Conservation (phyloP, 371 early-diverging fungal species). For the Rhizopus stolonifer region DNA sequence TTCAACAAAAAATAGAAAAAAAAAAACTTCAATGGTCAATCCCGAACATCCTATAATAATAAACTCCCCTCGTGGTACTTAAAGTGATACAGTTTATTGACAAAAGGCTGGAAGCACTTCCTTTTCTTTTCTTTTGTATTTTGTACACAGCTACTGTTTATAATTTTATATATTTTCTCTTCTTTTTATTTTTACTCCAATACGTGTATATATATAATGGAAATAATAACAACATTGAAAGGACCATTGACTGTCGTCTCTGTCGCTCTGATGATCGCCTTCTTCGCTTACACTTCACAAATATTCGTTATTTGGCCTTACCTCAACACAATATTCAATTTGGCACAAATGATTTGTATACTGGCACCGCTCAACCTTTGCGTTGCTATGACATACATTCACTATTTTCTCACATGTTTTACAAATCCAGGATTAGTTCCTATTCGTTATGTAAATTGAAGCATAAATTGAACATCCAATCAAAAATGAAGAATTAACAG, state of each 20-base stretch:
- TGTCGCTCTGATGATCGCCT: conserved; percentile 28
- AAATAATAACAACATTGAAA: conserved; percentile 5
- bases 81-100: no score
- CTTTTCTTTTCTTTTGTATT: background rate
- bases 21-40: no score
- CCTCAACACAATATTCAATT: conserved; percentile 22
- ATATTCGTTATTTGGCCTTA: conserved; percentile 43
- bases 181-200: no score
- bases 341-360: conserved; percentile 34
- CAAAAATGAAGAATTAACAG: background rate
- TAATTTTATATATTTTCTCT: no score
- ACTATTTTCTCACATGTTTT: conserved; percentile 78
- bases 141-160: no score
- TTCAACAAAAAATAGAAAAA: no score
- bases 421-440: conserved; percentile 86
- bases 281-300: conserved; percentile 43
- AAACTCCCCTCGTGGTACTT: conserved; percentile 16
- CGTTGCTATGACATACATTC: conserved; percentile 65
- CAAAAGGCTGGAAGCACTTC: conserved; percentile 1
- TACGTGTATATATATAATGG: background rate
- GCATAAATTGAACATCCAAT: no score
- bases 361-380: conserved; percentile 68
- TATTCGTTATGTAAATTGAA: conserved; percentile 55
- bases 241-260: conserved; percentile 33
- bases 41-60: conserved; percentile 11